phyloP scores from a whole-genome alignment of 768 basidiomycete species.

The Austroboletus festivus region DNA sequence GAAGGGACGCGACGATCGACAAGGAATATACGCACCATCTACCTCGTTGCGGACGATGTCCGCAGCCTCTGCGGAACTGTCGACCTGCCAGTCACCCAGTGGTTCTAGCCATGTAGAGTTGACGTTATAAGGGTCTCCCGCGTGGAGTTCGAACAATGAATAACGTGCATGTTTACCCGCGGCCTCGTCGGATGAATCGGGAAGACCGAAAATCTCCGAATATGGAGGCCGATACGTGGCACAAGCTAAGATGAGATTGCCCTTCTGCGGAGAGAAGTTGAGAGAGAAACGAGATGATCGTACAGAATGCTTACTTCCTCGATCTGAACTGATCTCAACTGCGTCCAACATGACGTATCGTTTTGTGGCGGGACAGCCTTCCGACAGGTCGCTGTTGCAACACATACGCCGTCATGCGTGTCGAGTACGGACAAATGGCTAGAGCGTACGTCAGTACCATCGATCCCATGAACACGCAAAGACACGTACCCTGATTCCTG shows the following conservation, averaged over 20 bases:
- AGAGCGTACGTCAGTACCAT: slow-evolving; percentile 6
- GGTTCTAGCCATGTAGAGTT: slow-evolving; percentile 36
- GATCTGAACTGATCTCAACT: slow-evolving; percentile 18
- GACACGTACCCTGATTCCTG: slow-evolving; percentile 61
- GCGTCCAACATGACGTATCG: slow-evolving; percentile 20
- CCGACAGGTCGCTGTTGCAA: slow-evolving; percentile 21
- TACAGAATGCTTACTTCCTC: slow-evolving; percentile 14
- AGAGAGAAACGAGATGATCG: not conserved
- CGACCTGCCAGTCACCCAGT: slow-evolving; percentile 54
- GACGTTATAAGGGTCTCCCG: slow-evolving; percentile 19
- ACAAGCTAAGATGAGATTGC: slow-evolving; percentile 41
- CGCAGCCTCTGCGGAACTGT: slow-evolving; percentile 44
- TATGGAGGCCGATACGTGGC: slow-evolving; percentile 34
- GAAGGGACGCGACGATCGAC: slow-evolving; percentile 1
- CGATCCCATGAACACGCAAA: not conserved
- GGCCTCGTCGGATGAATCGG: slow-evolving; percentile 12
- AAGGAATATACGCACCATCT: slow-evolving; percentile 40
- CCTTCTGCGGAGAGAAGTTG: slow-evolving; percentile 11
- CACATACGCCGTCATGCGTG: slow-evolving; percentile 46
- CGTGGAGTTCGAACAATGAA: slow-evolving; percentile 25
- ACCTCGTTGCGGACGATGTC: slow-evolving; percentile 43
- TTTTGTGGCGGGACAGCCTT: slow-evolving; percentile 2
- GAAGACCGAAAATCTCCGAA: slow-evolving; percentile 21
- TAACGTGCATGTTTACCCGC: slow-evolving; percentile 9
- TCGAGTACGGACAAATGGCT: slow-evolving; percentile 58